Base-by-base conservation (phyloP, 2,329 filamentous ascomycete genomes). In the Penicillium rolfsii region DNA sequence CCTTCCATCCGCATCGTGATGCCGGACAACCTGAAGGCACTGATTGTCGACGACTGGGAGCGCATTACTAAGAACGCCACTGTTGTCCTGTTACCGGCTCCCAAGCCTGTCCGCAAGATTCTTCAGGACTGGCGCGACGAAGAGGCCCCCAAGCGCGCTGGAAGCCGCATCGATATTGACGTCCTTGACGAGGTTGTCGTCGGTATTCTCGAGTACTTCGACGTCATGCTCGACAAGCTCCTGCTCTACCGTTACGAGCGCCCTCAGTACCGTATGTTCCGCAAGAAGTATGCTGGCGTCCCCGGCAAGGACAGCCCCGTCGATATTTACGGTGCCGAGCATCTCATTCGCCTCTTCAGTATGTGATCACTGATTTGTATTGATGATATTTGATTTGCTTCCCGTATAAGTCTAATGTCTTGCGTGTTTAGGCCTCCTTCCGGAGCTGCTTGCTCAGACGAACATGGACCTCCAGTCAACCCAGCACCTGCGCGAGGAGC, bases 31-130 rank as follows among this genome's bases (percentile, higher is more conserved):
- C 84, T 99, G 67, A 97, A 98, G 80, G 91, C 91, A 16, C 85
- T 96, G 64, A 86, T 99, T 3, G 95, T 99, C 24, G 95, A 99
- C 74, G 95, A 99, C 76, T 99, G 95, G 95, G 95, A 99, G 77
- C 96, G 97, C 70, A 88, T 99, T 63, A 99, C 95, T 59, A 98
- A 97, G 80, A 95, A 96, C 74, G 87, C 92, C 68, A 91, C 94
- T 73, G 87, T 98, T 4, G 91, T 97, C 35, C 89, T 91, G 1
- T 82, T 99, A 16, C 95, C 95, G 0, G 89, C 92, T 50, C 82
- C 84, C 30, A 86, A 89, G 55, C 87, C 94, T 0, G 91, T 95
- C 61, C 87, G 85, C 65, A 81, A 86, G 66, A 91, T 99, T 63
- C 81, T 99, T 16, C 84, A 92, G 52, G 90, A 94, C 65, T 99